Evolutionary conservation across 352 stramenopile genomes (phyloP), one percentile per base, ranked within the genome.

Genomic region (Globisporangium nagaii): DNA sequence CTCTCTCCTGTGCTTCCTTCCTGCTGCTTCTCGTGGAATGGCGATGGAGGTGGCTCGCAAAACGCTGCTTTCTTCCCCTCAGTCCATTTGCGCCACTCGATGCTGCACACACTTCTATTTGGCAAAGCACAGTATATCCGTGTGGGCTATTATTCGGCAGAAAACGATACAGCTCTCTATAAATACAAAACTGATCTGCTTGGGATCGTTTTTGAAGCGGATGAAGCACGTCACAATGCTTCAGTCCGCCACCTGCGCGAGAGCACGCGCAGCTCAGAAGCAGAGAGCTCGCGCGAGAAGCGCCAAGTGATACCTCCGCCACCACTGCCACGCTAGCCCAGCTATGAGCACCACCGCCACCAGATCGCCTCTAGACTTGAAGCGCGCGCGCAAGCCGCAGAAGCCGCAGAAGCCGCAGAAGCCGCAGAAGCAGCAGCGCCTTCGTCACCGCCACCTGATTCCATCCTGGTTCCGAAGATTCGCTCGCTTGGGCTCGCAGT

Each of bases 381-480:
- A 50, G 27, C 43, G 43, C n/a, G n/a, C 43, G 43, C 43, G 43
- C 25, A 50, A 50, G 27, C 27, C 25, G 11, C 27, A 25, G 27
- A 8, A 9, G n/a, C 19, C n/a, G 37, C 24, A 17, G n/a, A 25
- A 17, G 36, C 11, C n/a, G n/a, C 36, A 25, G 27, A 8, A 9
- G n/a, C 19, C n/a, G 37, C 24, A 17, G n/a, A 25, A 17, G 36
- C 36, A 42, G n/a, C 13, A n/a, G 36, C 36, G 7, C 36, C n/a
- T 13, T 42, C 24, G 15, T 20, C 43, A 22, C 3, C 27, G 27
- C 27, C 12, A 31, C 11, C 47, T 54, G 32, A 43, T 54, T 54
- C 43, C 30, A n/a, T 39, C 31, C 11, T 54, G 47, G 47, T 28
- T 44, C 9, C 43, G 27, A 12, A 50, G 43, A 50, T 50, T 50